Evolutionary conservation across 768 basidiomycete species (phyloP), one percentile per base, ranked within the genome.

Genomic region (Agrocybe pediades): DNA sequence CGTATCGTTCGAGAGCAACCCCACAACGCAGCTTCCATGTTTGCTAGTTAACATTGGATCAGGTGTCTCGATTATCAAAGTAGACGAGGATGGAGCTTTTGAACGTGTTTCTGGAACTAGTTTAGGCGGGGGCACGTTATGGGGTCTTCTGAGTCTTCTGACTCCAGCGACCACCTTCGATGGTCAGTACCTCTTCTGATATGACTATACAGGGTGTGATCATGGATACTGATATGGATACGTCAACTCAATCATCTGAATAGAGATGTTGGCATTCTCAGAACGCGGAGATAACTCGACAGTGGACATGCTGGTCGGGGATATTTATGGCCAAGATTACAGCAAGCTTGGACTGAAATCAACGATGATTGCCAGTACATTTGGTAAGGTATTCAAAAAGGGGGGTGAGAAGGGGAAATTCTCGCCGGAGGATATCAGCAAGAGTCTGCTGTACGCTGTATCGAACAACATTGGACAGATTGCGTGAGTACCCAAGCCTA

Each of bases 381-480:
- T 99, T 71, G 97, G 97, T 13, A 99, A 98, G 66, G 97, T 99
- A 33, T 98, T 99, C 76, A 89, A 89, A 69, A 92, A 95, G 73
- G 84, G 86, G 11, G 84, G 85, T 46, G 79, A 85, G 71, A 94
- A 89, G 73, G 79, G 79, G 61, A 82, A 75, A 45, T 97, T 96
- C 71, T 85, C 80, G 19, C 82, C 94, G 3, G 93, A 98, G 72
- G 97, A 99, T 65, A 95, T 99, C 66, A 92, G 91, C 69, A 86
- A 87, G 69, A 95, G 92, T 71, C 74, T 99, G 68, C 78, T 99
- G 26, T 98, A 98, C 69, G 96, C 95, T 15, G 84, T 99, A 56
- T 95, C 92, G 63, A 99, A 99, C 74, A 99, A 99, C 71, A 99
- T 99, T 61, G 97, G 97, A 15, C 97, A 99, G 72, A 98, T 99